Base-by-base conservation (phyloP, 2,329 filamentous ascomycete species). In the Cladosporium velox region DNA sequence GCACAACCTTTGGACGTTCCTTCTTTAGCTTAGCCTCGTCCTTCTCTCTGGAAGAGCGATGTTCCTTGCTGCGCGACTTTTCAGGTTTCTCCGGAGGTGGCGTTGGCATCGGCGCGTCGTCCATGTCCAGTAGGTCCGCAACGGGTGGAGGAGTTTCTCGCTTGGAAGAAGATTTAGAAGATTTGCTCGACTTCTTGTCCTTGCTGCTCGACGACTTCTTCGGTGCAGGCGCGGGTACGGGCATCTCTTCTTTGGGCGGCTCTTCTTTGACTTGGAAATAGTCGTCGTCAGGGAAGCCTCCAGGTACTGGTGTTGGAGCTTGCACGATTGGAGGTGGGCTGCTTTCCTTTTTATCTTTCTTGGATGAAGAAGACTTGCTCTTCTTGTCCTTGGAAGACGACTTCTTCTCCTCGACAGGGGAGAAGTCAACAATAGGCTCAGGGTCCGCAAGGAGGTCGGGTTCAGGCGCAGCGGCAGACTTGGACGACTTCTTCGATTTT, bases 1-100 rank as follows among this genome's bases (percentile, higher is more conserved):
- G 90, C 71, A 88, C 91, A 69, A 93, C 87, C 74, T 90, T 92
- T 32, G 90, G 81, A 15, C 92, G 90, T 69, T 96, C 91, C 76
- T 90, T 96, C 79, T 88, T 91, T 4, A 82, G 76, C 18, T 18
- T 38, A 67, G 84, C 79, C 60, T 88, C 87, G 18, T 86, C 75
- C 57, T 77, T 76, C 34, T 71, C 72, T 59, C 75, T 60, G 24
- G 49, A 60, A 51, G 54, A 57, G 8, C 44, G 47, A 28, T 55
- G 51, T 18, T 64, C 51, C 18, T 57, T 47, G 49, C 26, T 44
- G 49, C 55, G 55, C 44, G 55, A 55, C 55, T 59, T 60, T 65
- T 57, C 63, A 73, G 61, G 51, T 24, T 64, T 65, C 63, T 85
- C 84, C 11, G 82, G 81, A 10, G 83, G 80, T 59, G 85, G 83